These are phyloP conservation scores for Nothophaeocryptopus gaeumannii DNA, from an alignment of 2,329 filamentous ascomycete genomes.

Conservation along the genomic window DNA sequence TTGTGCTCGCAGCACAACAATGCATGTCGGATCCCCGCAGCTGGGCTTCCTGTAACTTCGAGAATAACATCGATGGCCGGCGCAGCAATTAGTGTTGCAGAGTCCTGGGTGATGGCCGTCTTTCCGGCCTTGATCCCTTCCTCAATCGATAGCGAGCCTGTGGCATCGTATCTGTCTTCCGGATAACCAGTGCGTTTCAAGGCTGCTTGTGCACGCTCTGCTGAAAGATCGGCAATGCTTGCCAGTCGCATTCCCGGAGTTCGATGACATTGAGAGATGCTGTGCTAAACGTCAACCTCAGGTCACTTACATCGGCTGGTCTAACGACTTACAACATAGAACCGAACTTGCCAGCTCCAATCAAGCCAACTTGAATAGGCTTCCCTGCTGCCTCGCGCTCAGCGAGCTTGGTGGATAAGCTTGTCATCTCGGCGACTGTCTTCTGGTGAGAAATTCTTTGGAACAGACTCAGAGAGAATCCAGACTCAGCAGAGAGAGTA, in stretches of 20 bases:
- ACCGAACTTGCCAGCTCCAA: slow-evolving; percentile 49
- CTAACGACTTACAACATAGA: slow-evolving; percentile 42
- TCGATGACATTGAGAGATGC: slow-evolving; percentile 46
- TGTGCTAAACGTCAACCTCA: slow-evolving; percentile 5
- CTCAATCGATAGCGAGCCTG: slow-evolving; percentile 35
- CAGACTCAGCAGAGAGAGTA: too few species aligned
- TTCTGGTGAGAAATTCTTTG: background rate
- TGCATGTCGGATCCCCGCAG: slow-evolving; percentile 45
- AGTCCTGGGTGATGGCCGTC: slow-evolving; percentile 45
- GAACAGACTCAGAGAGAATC: background rate
- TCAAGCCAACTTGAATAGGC: slow-evolving; percentile 44
- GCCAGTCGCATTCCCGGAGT: slow-evolving; percentile 45
- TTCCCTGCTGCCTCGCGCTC: slow-evolving; percentile 41
- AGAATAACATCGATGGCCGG: slow-evolving; percentile 47
- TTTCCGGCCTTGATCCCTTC: slow-evolving; percentile 43
- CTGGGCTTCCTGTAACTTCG: slow-evolving; percentile 45
- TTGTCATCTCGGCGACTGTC: slow-evolving; percentile 34
- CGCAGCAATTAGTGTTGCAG: slow-evolving; percentile 42
- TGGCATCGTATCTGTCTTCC: slow-evolving; percentile 39
- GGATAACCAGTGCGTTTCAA: slow-evolving; percentile 44
- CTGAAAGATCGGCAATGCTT: slow-evolving; percentile 45
- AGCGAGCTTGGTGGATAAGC: slow-evolving; percentile 43
- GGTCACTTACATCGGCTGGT: background rate
- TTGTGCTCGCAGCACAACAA: slow-evolving; percentile 48
- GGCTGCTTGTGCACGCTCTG: slow-evolving; percentile 41